phyloP scores from a whole-genome alignment of 2,329 filamentous ascomycete genomes.

The Neopestalotiopsis rosae region DNA sequence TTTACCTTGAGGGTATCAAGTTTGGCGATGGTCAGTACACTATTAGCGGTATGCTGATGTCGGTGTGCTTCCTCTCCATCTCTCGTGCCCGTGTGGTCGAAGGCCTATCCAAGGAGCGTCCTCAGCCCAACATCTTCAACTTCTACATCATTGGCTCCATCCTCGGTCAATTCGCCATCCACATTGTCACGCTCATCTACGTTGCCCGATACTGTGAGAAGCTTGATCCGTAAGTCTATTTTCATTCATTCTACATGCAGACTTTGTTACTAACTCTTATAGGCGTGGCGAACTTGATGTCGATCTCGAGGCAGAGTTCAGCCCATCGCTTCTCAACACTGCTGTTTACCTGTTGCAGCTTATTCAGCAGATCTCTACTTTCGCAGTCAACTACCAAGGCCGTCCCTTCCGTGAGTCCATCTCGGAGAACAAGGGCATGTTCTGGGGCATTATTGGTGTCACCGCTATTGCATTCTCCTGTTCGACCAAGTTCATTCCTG shows the following conservation, averaged over 20 bases:
- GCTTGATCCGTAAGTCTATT: slow-evolving; percentile 77
- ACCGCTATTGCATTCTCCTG: slow-evolving; percentile 91
- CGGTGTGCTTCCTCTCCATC: slow-evolving; percentile 97
- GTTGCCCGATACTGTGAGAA: slow-evolving; percentile 87
- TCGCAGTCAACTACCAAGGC: slow-evolving; percentile 99
- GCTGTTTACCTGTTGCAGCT: slow-evolving; percentile 96
- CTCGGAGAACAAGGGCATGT: slow-evolving; percentile 96
- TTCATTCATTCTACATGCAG: not conserved
- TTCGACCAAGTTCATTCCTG: slow-evolving; percentile 92
- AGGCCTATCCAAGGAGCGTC: slow-evolving; percentile 92
- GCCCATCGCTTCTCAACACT: slow-evolving; percentile 91
- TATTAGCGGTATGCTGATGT: slow-evolving; percentile 99
- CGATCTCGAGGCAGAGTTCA: slow-evolving; percentile 93
- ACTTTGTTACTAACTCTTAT: not conserved
- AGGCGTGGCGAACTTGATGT: slow-evolving; percentile 63
- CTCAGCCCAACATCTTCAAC: slow-evolving; percentile 99
- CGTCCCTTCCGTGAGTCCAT: slow-evolving; percentile 96
- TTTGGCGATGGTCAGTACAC: slow-evolving; percentile 98
- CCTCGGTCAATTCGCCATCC: slow-evolving; percentile 94
- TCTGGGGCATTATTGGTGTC: slow-evolving; percentile 91
- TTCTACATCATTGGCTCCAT: slow-evolving; percentile 98
- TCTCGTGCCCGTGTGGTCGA: slow-evolving; percentile 97
- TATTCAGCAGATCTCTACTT: slow-evolving; percentile 98
- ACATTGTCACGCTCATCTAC: slow-evolving; percentile 93
- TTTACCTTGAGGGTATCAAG: slow-evolving; percentile 98